Evolutionary conservation across 1,284 basidiomycete genomes (phyloP).

Genomic region (Hypsizygus ulmarius): DNA sequence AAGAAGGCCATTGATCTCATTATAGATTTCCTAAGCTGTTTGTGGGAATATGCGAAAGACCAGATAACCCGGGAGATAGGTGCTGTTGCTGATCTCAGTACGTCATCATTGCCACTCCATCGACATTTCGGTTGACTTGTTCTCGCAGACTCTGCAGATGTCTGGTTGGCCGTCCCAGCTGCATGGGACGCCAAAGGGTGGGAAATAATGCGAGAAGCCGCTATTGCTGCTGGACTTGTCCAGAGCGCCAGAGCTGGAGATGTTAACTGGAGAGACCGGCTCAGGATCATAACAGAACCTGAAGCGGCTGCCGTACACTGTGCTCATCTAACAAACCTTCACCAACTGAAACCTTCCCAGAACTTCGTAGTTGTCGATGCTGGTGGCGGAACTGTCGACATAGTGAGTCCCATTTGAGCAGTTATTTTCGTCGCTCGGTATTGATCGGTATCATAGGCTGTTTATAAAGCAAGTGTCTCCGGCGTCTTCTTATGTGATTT

Average conservation of each 20-base stretch:
- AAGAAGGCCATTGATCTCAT: conserved; percentile 75
- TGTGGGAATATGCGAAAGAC: conserved; percentile 83
- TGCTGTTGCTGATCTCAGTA: conserved; percentile 76
- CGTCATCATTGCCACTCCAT: conserved; percentile 21
- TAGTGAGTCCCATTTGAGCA: conserved; percentile 17
- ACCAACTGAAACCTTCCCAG: conserved; percentile 72
- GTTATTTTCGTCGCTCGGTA: conserved; percentile 1
- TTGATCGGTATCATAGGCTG: conserved; percentile 41
- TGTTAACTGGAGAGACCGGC: conserved; percentile 68
- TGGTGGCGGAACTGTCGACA: conserved; percentile 71
- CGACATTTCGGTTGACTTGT: conserved; percentile 6
- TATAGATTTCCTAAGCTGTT: conserved; percentile 71
- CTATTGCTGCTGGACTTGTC: conserved; percentile 74
- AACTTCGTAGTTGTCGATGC: conserved; percentile 78
- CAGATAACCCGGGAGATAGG: conserved; percentile 82
- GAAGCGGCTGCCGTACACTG: conserved; percentile 86
- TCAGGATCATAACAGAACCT: conserved; percentile 81
- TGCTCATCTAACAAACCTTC: conserved; percentile 71
- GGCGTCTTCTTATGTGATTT: conserved; percentile 1
- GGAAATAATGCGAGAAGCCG: conserved; percentile 78
- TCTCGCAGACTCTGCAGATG: conserved; percentile 65
- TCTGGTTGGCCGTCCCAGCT: conserved; percentile 80
- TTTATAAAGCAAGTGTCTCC: conserved; percentile 54
- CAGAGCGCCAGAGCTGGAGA: conserved; percentile 71
- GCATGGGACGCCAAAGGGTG: conserved; percentile 83